Conservation (phyloP, 495 filamentous ascomycete species). For the Astrocystis sublimbata region DNA sequence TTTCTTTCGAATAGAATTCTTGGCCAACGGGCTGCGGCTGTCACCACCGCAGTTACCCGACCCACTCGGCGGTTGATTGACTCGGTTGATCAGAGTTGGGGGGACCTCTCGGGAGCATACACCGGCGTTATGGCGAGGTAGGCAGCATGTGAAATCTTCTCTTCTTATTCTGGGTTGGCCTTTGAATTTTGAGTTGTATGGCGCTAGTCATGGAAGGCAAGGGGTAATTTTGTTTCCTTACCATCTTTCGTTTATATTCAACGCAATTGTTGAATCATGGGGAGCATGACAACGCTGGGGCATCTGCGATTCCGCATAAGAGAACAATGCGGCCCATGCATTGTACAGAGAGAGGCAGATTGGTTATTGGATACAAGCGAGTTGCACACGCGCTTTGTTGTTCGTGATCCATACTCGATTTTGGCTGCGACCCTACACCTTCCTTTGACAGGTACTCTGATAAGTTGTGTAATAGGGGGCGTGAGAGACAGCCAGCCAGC, state of each 20-base stretch:
- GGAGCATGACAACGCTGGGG: not conserved
- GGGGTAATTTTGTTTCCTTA: not conserved
- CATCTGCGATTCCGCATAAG: not conserved
- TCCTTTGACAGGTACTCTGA: constrained; percentile 6
- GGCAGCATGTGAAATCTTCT: constrained; percentile 12
- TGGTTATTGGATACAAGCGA: not conserved
- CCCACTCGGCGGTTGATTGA: not conserved
- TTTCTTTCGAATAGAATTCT: constrained; percentile 5
- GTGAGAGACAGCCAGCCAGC: too few species aligned
- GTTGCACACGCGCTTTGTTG: not conserved
- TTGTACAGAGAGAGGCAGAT: not conserved
- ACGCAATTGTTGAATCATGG: constrained; percentile 1
- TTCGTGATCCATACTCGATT: not conserved
- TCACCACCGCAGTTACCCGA: not conserved
- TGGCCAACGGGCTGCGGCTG: not conserved
- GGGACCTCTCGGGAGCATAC: constrained; percentile 17
- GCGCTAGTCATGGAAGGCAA: constrained; percentile 22
- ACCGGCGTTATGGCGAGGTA: constrained; percentile 17
- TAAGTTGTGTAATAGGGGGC: constrained; percentile 14
- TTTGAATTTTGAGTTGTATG: constrained; percentile 8
- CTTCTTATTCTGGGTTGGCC: constrained; percentile 2
- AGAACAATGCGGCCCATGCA: not conserved
- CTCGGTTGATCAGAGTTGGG: not conserved
- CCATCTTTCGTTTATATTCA: constrained; percentile 9
- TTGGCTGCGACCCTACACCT: not conserved